Evolutionary conservation across 176 grass and related monocot genomes (phyloP), one percentile per base, ranked within the genome.

Genomic region (Triticum timopheevii): DNA sequence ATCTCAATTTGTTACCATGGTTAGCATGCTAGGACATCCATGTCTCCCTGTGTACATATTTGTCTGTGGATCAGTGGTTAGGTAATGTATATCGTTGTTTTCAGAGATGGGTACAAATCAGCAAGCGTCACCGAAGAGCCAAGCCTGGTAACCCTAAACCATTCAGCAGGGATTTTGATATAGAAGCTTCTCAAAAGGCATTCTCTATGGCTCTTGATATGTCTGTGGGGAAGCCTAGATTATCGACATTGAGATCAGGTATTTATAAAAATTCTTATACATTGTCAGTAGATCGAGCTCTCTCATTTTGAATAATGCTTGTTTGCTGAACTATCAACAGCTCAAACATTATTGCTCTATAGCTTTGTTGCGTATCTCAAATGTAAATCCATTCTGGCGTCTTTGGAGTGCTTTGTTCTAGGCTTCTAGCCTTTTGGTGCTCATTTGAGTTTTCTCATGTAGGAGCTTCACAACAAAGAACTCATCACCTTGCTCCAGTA

Each of bases 51-150:
- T 45, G 11, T 50, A 50, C 47, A 50, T 50, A 50, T 39, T n/a
- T 40, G 2, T 34, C 28, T 16, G 47, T 82, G 11, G 88, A 64
- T 2, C 61, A 52, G 5, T 71, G 20, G 25, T 82, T 50, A 16
- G 47, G 47, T 50, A 76, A 74, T 69, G 56, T 74, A 12, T 58
- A 25, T 81, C 74, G 40, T 63, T 84, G 17, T 85, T 73, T 87
- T 82, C 89, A 98, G 90, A 92, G 96, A 92, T 95, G 96, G 90
- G 65, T 27, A 6, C 50, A 84, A 44, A 95, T 93, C 79, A 75
- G 81, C 79, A 95, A 90, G 88, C 89, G 91, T 13, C 83, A 90
- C 54, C 87, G 84, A 17, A 71, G 69, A 59, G 19, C 70, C 68
- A 84, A 87, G 68, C 56, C 45, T 86, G 61, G 44, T 73, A 65